These are phyloP conservation scores for Aspergillus cejpii DNA, from an alignment of 2,329 filamentous ascomycete species.

Conservation along the genomic window DNA sequence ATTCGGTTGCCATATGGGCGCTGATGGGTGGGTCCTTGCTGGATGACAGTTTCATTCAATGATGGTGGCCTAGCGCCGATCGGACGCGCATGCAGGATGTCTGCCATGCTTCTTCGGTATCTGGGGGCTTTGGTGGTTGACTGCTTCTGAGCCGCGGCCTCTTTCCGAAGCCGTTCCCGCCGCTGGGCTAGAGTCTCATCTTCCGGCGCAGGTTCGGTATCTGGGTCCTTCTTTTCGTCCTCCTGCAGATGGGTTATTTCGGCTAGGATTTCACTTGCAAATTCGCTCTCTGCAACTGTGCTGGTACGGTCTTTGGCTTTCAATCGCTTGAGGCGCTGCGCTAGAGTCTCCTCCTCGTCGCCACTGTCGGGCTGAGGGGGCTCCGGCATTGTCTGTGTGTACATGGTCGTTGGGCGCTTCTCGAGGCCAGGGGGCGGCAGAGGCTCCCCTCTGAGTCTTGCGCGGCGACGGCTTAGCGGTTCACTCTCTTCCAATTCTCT, in stretches of 20 bases:
- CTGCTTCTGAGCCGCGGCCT: constrained; percentile 25
- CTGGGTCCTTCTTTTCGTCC: constrained; percentile 17
- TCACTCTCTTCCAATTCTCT: constrained; percentile 88
- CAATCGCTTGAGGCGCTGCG: constrained; percentile 40
- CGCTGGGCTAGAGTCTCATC: constrained; percentile 45
- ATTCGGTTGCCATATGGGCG: constrained; percentile 20
- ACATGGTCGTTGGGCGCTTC: constrained; percentile 32
- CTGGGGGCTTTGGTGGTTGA: constrained; percentile 23
- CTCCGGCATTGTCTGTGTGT: constrained; percentile 26
- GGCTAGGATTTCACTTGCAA: constrained; percentile 39
- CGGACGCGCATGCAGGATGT: constrained; percentile 51
- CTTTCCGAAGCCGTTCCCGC: constrained; percentile 41
- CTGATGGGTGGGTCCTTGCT: constrained; percentile 14
- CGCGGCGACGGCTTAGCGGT: constrained; percentile 69
- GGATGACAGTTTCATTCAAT: constrained; percentile 19
- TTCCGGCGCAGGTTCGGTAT: constrained; percentile 21
- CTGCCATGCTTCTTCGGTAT: constrained; percentile 42
- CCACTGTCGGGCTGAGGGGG: constrained; percentile 27
- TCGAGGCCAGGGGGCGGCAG: constrained; percentile 28
- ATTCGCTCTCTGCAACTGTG: constrained; percentile 35
- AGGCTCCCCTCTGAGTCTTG: constrained; percentile 61
- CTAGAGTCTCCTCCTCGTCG: constrained; percentile 42
- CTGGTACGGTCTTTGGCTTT: constrained; percentile 30
- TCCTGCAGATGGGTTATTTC: constrained; percentile 34
- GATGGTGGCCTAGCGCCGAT: constrained; percentile 27